These are phyloP conservation scores for Xylariales sp. DNA, from an alignment of 2,329 filamentous ascomycete species.

Conservation along the genomic window DNA sequence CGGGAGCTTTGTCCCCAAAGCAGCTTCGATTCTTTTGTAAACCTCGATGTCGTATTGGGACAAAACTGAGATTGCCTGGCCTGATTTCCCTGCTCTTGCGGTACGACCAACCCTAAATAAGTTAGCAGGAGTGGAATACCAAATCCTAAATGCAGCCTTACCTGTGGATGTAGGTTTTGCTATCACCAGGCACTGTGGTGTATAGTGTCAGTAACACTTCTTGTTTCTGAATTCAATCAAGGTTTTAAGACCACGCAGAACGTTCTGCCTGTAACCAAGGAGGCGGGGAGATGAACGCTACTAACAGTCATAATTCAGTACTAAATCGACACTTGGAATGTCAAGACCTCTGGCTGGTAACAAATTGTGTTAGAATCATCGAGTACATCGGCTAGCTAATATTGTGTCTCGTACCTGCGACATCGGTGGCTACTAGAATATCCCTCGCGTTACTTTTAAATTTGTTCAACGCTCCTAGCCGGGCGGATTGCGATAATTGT, in stretches of 20 bases:
- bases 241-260: neutral
- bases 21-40: constrained; percentile 83
- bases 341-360: constrained; percentile 80
- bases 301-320: constrained; percentile 73
- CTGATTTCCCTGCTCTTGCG: constrained; percentile 85
- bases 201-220: constrained; percentile 16
- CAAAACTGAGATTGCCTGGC: constrained; percentile 82
- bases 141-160: neutral
- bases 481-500: constrained; percentile 86
- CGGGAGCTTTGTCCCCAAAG: constrained; percentile 78
- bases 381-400: no score
- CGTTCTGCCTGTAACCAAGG: neutral
- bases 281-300: neutral
- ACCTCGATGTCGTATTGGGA: constrained; percentile 83
- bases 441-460: constrained; percentile 84
- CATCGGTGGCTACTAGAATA: constrained; percentile 92
- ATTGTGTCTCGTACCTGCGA: constrained; percentile 59
- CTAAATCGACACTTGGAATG: constrained; percentile 89
- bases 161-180: constrained; percentile 85
- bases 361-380: constrained; percentile 13
- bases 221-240: neutral
- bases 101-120: constrained; percentile 90
- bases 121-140: constrained; percentile 52
- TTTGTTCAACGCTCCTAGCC: constrained; percentile 88
- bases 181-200: constrained; percentile 35